phyloP scores from a whole-genome alignment of 2,329 filamentous ascomycete species.

The Paecilomyces sp. region DNA sequence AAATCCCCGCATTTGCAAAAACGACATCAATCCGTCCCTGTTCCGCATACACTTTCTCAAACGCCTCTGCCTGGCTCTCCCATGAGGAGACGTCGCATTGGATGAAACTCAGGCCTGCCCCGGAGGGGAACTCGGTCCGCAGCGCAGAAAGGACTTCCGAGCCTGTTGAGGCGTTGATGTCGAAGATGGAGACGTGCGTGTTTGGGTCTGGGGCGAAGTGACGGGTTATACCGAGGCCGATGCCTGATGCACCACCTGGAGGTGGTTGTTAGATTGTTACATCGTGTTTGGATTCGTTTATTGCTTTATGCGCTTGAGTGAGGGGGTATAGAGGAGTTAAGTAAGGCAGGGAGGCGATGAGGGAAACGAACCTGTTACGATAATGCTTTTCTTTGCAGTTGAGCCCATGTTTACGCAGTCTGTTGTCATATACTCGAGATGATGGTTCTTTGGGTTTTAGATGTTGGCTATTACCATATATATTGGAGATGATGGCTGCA shows the following conservation, averaged over 20 bases:
- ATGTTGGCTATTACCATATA: background rate
- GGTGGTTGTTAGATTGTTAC: background rate
- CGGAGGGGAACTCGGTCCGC: slow-evolving; percentile 15
- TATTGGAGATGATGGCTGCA: too few relatives aligned
- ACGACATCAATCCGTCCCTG: slow-evolving; percentile 39
- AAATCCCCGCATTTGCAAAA: slow-evolving; percentile 46
- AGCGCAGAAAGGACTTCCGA: slow-evolving; percentile 13
- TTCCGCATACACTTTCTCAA: slow-evolving; percentile 22
- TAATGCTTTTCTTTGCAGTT: slow-evolving; percentile 15
- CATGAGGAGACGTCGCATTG: slow-evolving; percentile 27
- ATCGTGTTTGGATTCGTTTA: background rate
- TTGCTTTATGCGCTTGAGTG: background rate
- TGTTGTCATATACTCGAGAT: background rate
- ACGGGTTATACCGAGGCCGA: slow-evolving; percentile 27
- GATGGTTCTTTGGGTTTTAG: background rate
- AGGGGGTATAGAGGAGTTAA: background rate
- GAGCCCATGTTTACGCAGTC: background rate
- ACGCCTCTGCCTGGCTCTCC: slow-evolving; percentile 28
- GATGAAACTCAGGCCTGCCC: slow-evolving; percentile 18
- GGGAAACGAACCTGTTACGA: slow-evolving; percentile 19
- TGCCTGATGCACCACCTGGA: slow-evolving; percentile 28
- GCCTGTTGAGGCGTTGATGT: slow-evolving; percentile 21
- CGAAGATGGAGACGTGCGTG: slow-evolving; percentile 24
- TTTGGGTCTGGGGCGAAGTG: slow-evolving; percentile 18
- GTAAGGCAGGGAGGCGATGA: background rate